These are phyloP conservation scores for Hypocreales sp. DNA, from an alignment of 2,329 filamentous ascomycete genomes.

Conservation along the genomic window DNA sequence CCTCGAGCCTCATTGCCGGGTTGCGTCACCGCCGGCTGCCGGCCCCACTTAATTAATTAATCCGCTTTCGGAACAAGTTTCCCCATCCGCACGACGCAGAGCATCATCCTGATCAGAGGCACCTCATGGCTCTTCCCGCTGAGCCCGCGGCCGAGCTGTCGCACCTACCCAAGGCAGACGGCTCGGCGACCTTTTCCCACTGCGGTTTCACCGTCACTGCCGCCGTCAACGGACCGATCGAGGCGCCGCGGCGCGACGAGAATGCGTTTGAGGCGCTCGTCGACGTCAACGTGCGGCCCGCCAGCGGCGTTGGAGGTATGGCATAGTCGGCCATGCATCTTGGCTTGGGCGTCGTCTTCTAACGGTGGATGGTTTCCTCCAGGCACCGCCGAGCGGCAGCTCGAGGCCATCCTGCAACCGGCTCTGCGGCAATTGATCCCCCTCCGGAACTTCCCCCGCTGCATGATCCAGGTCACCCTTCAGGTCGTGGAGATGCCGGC, in stretches of 20 bases:
- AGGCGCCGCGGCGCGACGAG: slow-evolving; percentile 78
- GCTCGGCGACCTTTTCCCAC: slow-evolving; percentile 63
- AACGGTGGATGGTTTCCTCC: too few species aligned
- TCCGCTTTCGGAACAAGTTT: too few species aligned
- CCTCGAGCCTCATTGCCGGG: too few species aligned
- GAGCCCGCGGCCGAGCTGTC: slow-evolving; percentile 38
- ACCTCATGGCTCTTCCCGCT: too few species aligned
- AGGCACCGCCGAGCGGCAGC: slow-evolving; percentile 64
- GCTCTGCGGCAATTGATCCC: slow-evolving; percentile 62
- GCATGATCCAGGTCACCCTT: slow-evolving; percentile 67
- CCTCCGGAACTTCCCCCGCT: slow-evolving; percentile 59
- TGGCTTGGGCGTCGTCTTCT: too few species aligned
- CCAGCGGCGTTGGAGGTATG: slow-evolving; percentile 67
- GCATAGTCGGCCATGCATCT: too few species aligned
- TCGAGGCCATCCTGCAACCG: slow-evolving; percentile 61
- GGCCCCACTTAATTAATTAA: too few species aligned
- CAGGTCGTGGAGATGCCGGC: slow-evolving; percentile 57
- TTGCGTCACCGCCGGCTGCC: too few species aligned
- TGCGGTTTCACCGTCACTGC: slow-evolving; percentile 69
- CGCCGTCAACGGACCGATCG: slow-evolving; percentile 83
- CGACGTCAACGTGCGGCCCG: slow-evolving; percentile 80
- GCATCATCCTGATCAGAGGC: too few species aligned
- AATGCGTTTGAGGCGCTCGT: slow-evolving; percentile 80
- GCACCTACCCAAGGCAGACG: slow-evolving; percentile 56
- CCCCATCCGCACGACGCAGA: too few species aligned